A percentile compares a stretch with the other conserved stretches of the same genome.
phyloP scores from a whole-genome alignment of 2,329 filamentous ascomycete genomes.

The Ampelomyces quisqualis region DNA sequence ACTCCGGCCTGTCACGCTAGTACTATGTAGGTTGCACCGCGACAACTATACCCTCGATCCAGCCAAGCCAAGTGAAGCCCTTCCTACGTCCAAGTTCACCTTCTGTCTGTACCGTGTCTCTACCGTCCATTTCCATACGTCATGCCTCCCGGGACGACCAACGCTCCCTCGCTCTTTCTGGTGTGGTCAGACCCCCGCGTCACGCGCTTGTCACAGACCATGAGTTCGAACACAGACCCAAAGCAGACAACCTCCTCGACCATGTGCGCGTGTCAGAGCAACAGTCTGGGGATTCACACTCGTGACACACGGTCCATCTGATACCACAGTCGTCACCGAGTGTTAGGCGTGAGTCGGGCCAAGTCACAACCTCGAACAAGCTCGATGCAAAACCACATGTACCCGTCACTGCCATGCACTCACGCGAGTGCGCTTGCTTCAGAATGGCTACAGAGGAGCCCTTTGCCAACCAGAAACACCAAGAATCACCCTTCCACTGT shows the following conservation, averaged over 20 bases:
- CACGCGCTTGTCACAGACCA: constrained; percentile 7
- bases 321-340: not conserved
- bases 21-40: no score
- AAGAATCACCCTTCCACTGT: not conserved
- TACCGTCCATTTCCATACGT: not conserved
- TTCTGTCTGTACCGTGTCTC: not conserved
- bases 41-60: no score
- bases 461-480: not conserved
- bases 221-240: constrained; percentile 1
- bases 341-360: no score
- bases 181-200: constrained; percentile 1
- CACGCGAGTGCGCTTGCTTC: not conserved
- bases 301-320: not conserved
- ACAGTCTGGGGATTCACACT: not conserved
- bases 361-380: no score
- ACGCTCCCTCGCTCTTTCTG: not conserved
- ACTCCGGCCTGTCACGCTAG: no score
- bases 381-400: no score
- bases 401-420: no score
- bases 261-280: no score
- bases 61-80: no score
- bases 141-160: constrained; percentile 1
- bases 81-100: no score
- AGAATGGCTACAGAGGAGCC: no score
- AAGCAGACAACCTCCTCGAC: not conserved